Conservation (phyloP, 805 yeast genomes). For the Wickerhamiella bombiphila region DNA sequence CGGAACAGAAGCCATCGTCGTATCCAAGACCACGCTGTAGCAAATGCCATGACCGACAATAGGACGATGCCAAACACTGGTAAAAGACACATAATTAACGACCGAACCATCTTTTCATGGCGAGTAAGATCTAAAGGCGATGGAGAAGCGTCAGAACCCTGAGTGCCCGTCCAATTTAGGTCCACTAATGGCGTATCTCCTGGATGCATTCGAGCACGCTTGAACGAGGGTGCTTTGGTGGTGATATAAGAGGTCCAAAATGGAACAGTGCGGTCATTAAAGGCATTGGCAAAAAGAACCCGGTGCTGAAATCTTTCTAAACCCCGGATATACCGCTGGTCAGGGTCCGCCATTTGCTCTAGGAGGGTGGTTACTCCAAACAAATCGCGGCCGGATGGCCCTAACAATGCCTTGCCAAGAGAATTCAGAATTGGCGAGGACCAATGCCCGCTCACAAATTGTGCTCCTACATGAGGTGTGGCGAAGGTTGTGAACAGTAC, state of each 20-base stretch:
- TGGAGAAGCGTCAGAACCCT: not conserved
- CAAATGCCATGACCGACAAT: conserved; percentile 4
- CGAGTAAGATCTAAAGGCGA: not conserved
- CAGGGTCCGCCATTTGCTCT: conserved; percentile 38
- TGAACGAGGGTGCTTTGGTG: conserved; percentile 21
- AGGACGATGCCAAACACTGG: conserved; percentile 12
- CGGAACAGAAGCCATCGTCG: conserved; percentile 1
- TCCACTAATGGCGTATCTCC: conserved; percentile 42
- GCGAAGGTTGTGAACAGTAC: conserved; percentile 54
- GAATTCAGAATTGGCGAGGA: conserved; percentile 30
- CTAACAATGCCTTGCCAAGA: conserved; percentile 39
- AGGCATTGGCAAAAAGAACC: conserved; percentile 53
- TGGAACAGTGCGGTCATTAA: conserved; percentile 76
- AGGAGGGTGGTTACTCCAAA: conserved; percentile 39
- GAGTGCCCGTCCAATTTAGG: conserved; percentile 7
- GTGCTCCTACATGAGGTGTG: conserved; percentile 49
- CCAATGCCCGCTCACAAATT: conserved; percentile 31
- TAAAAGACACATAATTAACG: conserved; percentile 3
- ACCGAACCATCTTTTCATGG: conserved; percentile 3
- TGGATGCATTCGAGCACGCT: too few relatives aligned
- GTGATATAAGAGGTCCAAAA: conserved; percentile 74
- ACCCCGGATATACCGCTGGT: conserved; percentile 35
- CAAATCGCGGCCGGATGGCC: conserved; percentile 62
- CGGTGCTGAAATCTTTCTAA: conserved; percentile 42
- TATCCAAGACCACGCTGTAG: conserved; percentile 1